phyloP scores from a whole-genome alignment of 2,329 filamentous ascomycete genomes.

The Colletotrichum sp. region DNA sequence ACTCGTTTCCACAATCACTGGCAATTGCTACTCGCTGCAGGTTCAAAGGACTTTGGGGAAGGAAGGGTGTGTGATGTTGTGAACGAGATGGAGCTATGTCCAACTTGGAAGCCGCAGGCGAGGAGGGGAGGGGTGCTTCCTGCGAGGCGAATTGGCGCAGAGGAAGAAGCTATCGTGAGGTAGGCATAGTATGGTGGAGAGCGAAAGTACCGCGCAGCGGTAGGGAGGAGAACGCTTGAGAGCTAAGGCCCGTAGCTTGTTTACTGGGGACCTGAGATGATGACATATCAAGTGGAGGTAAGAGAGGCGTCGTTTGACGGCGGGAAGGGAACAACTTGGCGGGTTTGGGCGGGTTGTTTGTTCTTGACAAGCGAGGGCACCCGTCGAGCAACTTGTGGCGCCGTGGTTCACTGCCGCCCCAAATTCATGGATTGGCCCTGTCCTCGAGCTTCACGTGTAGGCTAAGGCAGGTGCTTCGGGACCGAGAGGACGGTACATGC shows the following conservation, averaged over 20 bases:
- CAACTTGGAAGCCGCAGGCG: slow-evolving; percentile 6
- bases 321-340: neutral
- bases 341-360: neutral
- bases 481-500: neutral
- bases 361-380: neutral
- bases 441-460: slow-evolving; percentile 1
- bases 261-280: neutral
- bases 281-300: neutral
- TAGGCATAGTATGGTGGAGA: neutral
- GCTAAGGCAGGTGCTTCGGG: neutral
- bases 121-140: neutral
- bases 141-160: neutral
- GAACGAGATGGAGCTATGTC: slow-evolving; percentile 4
- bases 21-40: neutral
- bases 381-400: slow-evolving; percentile 3
- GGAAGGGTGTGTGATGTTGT: neutral
- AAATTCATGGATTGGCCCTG: neutral
- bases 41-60: neutral
- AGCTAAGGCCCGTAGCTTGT: neutral
- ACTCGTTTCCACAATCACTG: neutral
- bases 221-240: neutral
- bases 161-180: neutral
- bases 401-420: slow-evolving; percentile 1
- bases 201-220: neutral
- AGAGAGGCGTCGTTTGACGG: neutral